Evolutionary conservation across 176 grass and related monocot species (phyloP).

Genomic region (Poa annua): DNA sequence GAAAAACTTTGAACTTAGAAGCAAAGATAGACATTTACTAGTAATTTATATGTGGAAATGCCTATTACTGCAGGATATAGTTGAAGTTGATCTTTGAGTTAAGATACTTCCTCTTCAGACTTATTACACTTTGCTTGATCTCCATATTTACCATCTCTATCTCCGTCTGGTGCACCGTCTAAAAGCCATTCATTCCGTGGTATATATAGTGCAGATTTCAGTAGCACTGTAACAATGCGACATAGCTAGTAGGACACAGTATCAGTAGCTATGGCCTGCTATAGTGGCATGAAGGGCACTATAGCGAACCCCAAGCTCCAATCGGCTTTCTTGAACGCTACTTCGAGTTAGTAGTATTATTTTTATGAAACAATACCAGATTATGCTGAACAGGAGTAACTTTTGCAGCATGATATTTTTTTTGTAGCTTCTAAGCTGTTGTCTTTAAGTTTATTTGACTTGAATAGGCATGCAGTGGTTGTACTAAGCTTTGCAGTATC

Average conservation of each 20-base stretch:
- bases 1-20: not conserved
- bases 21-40: not conserved
- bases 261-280: not conserved
- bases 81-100: slow-evolving; percentile 3
- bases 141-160: not conserved
- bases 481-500: not conserved
- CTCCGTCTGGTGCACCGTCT: not conserved
- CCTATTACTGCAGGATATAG: not conserved
- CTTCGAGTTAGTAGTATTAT: not conserved
- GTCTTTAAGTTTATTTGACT: slow-evolving; percentile 20
- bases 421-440: slow-evolving; percentile 14
- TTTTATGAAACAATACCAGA: not conserved
- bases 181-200: not conserved
- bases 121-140: not conserved
- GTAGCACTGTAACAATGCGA: not conserved
- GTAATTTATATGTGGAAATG: not conserved
- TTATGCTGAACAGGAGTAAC: not conserved
- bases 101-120: not conserved
- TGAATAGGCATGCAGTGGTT: not conserved
- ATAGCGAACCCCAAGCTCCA: not conserved
- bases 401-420: not conserved
- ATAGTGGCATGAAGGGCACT: not conserved
- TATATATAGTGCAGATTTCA: not conserved
- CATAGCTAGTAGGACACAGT: not conserved
- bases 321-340: not conserved